Conservation (phyloP, 2,329 filamentous ascomycete species). For the Colletotrichum shisoi region DNA sequence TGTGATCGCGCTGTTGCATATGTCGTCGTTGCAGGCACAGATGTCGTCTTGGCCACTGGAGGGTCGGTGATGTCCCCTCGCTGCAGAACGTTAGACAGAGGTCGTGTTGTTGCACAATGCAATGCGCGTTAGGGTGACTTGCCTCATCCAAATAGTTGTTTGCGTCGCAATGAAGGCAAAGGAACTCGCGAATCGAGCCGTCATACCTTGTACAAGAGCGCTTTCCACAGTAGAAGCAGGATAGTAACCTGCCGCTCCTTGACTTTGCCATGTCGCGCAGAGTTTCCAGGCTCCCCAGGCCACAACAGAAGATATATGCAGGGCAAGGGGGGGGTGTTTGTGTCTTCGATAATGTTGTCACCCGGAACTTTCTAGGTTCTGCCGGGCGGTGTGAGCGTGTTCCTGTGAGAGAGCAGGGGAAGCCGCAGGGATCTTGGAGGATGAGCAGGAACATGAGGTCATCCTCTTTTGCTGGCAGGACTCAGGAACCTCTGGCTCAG, state of each 20-base stretch:
- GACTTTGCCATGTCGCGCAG: conserved; percentile 53
- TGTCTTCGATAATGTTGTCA: conserved; percentile 25
- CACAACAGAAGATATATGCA: conserved; percentile 39
- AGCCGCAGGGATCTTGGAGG: conserved; percentile 22
- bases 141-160: conserved; percentile 91
- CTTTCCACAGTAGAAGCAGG: conserved; percentile 85
- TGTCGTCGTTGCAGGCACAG: conserved; percentile 53
- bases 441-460: conserved; percentile 34
- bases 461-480: conserved; percentile 17
- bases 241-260: conserved; percentile 57
- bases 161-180: conserved; percentile 81
- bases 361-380: conserved; percentile 46
- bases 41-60: conserved; percentile 67
- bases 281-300: conserved; percentile 21
- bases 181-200: conserved; percentile 69
- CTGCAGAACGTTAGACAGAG: conserved; percentile 53
- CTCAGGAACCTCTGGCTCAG: background rate
- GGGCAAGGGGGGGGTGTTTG: conserved; percentile 22
- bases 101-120: background rate
- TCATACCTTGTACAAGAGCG: conserved; percentile 68
- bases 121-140: conserved; percentile 42
- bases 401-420: conserved; percentile 21
- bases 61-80: conserved; percentile 91
- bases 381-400: conserved; percentile 47
- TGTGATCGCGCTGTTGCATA: conserved; percentile 58